phyloP scores from a whole-genome alignment of 257 asterid genomes.

The Solanum chilense region DNA sequence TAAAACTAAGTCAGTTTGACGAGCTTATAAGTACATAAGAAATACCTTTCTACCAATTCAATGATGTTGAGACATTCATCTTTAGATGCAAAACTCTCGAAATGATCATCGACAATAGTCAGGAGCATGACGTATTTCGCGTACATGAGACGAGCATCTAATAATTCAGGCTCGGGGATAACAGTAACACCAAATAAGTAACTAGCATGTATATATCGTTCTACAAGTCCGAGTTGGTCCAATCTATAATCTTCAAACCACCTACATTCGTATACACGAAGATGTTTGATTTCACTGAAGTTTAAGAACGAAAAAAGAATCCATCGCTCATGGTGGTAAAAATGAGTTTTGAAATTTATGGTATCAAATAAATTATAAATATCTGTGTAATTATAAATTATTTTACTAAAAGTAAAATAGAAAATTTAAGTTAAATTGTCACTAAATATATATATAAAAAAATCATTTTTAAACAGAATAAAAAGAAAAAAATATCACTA shows the following conservation, averaged over 20 bases:
- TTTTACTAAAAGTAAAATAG: too few species aligned
- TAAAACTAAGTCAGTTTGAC: too few species aligned
- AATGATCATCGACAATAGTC: constrained; percentile 28
- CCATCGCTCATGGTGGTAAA: too few species aligned
- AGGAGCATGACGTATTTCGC: constrained; percentile 13
- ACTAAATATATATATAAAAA: too few species aligned
- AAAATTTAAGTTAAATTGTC: too few species aligned
- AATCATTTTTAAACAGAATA: too few species aligned
- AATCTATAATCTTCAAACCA: constrained; percentile 29
- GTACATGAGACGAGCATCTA: constrained; percentile 18
- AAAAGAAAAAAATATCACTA: too few species aligned
- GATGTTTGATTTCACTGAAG: too few species aligned
- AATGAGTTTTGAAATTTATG: too few species aligned
- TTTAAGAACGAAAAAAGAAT: too few species aligned
- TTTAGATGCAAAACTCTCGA: constrained; percentile 22
- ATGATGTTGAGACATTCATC: constrained; percentile 2
- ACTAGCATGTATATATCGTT: not conserved
- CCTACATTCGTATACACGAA: not conserved
- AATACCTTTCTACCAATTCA: constrained; percentile 2
- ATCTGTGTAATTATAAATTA: too few species aligned
- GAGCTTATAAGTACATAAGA: not conserved
- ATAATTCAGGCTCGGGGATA: not conserved
- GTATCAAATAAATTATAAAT: too few species aligned
- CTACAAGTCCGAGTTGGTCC: constrained; percentile 12
- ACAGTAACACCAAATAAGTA: constrained; percentile 13